These are phyloP conservation scores for Melanopsichium pennsylvanicum DNA, from an alignment of 1,284 basidiomycete genomes.

Conservation along the genomic window DNA sequence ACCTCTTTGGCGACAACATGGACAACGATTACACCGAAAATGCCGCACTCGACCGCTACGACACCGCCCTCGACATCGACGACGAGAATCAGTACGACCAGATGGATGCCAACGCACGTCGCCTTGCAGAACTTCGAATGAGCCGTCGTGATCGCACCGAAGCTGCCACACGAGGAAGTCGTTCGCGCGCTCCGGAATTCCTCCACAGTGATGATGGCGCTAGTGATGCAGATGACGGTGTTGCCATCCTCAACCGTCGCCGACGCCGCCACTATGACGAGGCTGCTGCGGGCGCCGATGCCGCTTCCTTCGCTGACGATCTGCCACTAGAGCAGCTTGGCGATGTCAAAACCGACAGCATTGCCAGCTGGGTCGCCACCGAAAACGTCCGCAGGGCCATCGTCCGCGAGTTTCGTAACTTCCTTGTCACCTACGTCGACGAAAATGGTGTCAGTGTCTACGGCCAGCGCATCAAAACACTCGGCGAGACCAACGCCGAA, in stretches of 20 bases:
- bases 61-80: slow-evolving; percentile 79
- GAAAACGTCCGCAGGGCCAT: slow-evolving; percentile 90
- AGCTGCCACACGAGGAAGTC: slow-evolving; percentile 69
- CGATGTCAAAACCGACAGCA: slow-evolving; percentile 95
- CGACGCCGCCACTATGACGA: slow-evolving; percentile 68
- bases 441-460: slow-evolving; percentile 91
- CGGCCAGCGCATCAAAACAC: slow-evolving; percentile 87
- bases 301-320: slow-evolving; percentile 74
- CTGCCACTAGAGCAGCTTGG: slow-evolving; percentile 93
- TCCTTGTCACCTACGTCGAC: slow-evolving; percentile 94
- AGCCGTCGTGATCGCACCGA: slow-evolving; percentile 82
- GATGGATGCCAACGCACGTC: slow-evolving; percentile 77
- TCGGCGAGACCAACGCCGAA: slow-evolving; percentile 97
- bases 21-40: slow-evolving; percentile 87
- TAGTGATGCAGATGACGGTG: slow-evolving; percentile 65
- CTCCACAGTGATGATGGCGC: slow-evolving; percentile 74
- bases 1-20: slow-evolving; percentile 83
- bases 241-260: slow-evolving; percentile 63
- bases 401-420: slow-evolving; percentile 89
- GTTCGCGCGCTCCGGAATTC: slow-evolving; percentile 83
- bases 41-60: slow-evolving; percentile 84
- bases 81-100: slow-evolving; percentile 79
- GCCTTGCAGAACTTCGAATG: slow-evolving; percentile 88
- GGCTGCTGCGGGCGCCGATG: slow-evolving; percentile 70
- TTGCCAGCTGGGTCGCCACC: slow-evolving; percentile 94